Evolutionary conservation across 805 yeast species (phyloP).

Genomic region (Candida sonorensis): DNA sequence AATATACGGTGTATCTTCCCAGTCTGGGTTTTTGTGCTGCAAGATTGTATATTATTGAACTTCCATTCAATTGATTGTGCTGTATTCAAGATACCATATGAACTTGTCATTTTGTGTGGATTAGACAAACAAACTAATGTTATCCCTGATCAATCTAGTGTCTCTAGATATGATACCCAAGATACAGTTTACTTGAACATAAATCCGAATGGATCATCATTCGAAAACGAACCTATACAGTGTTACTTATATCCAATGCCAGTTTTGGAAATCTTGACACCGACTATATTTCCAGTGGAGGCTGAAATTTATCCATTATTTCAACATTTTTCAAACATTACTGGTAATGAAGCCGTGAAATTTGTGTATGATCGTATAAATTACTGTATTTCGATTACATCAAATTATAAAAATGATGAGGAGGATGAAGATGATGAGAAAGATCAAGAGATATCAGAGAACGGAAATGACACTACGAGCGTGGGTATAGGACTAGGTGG

Average conservation of each 20-base stretch:
- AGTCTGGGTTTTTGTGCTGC: conserved; percentile 20
- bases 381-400: conserved; percentile 16
- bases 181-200: conserved; percentile 6
- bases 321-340: conserved; percentile 10
- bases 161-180: conserved; percentile 6
- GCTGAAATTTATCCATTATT: conserved; percentile 15
- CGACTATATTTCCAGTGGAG: conserved; percentile 14
- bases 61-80: conserved; percentile 7
- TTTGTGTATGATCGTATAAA: conserved; percentile 13
- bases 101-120: conserved; percentile 11
- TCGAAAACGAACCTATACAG: conserved; percentile 3
- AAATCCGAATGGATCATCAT: conserved; percentile 1
- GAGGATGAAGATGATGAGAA: conserved; percentile 6
- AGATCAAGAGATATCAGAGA: not conserved
- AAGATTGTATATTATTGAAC: conserved; percentile 14
- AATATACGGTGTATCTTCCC: conserved; percentile 3
- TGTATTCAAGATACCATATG: conserved; percentile 17
- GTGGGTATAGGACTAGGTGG: too few relatives aligned
- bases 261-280: too few relatives aligned
- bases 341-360: conserved; percentile 12
- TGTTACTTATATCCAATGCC: too few relatives aligned
- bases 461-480: conserved; percentile 1
- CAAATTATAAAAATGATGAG: conserved; percentile 12
- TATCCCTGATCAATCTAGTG: too few relatives aligned
- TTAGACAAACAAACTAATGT: too few relatives aligned